Evolutionary conservation across 768 basidiomycete species (phyloP).

Genomic region (Pleurotus platypus): DNA sequence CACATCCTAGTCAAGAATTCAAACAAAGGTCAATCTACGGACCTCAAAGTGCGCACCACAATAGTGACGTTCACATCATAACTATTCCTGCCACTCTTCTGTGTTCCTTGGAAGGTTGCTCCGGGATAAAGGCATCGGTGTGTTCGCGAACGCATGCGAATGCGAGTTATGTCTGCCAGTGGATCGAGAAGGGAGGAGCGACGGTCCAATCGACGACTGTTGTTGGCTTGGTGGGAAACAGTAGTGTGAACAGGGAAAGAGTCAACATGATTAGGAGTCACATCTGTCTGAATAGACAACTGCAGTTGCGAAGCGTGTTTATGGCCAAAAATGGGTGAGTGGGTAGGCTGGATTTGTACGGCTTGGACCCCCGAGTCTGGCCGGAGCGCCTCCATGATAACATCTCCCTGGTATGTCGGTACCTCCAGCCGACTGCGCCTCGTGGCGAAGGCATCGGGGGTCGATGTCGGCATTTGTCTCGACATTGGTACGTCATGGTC

Average conservation of each 20-base stretch:
- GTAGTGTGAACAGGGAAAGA: conserved; percentile 7
- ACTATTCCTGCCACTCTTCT: conserved; percentile 90
- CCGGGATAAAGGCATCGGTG: conserved; percentile 87
- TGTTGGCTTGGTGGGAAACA: conserved; percentile 12
- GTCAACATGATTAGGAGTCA: conserved; percentile 2
- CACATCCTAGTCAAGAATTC: conserved; percentile 59
- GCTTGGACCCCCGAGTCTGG: neutral
- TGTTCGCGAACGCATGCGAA: conserved; percentile 67
- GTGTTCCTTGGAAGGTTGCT: conserved; percentile 84
- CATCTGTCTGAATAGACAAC: neutral
- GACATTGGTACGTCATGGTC: conserved; percentile 23
- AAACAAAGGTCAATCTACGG: conserved; percentile 8
- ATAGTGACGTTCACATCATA: conserved; percentile 95
- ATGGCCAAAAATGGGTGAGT: neutral
- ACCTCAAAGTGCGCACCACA: conserved; percentile 56
- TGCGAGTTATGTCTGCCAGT: conserved; percentile 68
- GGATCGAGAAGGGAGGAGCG: conserved; percentile 40
- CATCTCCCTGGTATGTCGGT: neutral
- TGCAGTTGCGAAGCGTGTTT: neutral
- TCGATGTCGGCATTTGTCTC: conserved; percentile 16
- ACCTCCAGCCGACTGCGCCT: conserved; percentile 22
- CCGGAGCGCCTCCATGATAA: neutral
- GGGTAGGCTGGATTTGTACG: neutral
- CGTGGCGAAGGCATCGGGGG: conserved; percentile 22
- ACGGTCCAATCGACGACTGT: conserved; percentile 15